These are phyloP conservation scores for Penicillium diatomitis DNA, from an alignment of 495 filamentous ascomycete species.

Conservation along the genomic window DNA sequence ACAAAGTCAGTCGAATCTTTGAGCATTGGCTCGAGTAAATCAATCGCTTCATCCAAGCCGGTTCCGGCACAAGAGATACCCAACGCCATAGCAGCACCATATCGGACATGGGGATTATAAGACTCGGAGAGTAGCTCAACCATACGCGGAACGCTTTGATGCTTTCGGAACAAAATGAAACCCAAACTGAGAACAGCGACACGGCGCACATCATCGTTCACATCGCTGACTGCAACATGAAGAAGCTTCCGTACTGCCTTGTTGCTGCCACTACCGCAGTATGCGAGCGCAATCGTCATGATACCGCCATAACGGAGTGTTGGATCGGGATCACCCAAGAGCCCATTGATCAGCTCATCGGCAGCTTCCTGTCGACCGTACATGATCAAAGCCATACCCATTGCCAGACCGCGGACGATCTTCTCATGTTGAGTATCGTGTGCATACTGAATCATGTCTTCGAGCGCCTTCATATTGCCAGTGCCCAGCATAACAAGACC, in stretches of 20 bases:
- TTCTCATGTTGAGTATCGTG: constrained; percentile 99
- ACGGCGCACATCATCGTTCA: constrained; percentile 93
- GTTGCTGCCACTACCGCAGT: constrained; percentile 95
- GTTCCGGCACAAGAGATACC: constrained; percentile 98
- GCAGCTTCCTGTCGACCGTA: constrained; percentile 91
- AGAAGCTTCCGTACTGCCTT: constrained; percentile 97
- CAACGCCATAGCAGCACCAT: constrained; percentile 95
- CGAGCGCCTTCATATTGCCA: constrained; percentile 79
- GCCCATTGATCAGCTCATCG: constrained; percentile 85
- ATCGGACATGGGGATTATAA: constrained; percentile 98
- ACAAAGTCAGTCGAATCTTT: constrained; percentile 99
- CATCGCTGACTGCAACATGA: constrained; percentile 95
- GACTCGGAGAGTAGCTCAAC: constrained; percentile 97
- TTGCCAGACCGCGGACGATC: constrained; percentile 87
- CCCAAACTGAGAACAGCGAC: constrained; percentile 97
- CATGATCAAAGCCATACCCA: constrained; percentile 99
- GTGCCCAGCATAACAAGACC: constrained; percentile 96
- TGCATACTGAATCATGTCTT: constrained; percentile 95
- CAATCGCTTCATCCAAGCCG: constrained; percentile 92
- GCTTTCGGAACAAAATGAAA: constrained; percentile 97
- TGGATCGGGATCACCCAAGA: constrained; percentile 89
- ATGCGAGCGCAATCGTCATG: constrained; percentile 96
- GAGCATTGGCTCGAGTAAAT: constrained; percentile 96
- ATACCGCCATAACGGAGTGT: constrained; percentile 95
- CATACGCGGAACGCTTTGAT: constrained; percentile 94